These are phyloP conservation scores for Puccinellia tenuiflora DNA, from an alignment of 176 grass and related monocot genomes.

Conservation along the genomic window DNA sequence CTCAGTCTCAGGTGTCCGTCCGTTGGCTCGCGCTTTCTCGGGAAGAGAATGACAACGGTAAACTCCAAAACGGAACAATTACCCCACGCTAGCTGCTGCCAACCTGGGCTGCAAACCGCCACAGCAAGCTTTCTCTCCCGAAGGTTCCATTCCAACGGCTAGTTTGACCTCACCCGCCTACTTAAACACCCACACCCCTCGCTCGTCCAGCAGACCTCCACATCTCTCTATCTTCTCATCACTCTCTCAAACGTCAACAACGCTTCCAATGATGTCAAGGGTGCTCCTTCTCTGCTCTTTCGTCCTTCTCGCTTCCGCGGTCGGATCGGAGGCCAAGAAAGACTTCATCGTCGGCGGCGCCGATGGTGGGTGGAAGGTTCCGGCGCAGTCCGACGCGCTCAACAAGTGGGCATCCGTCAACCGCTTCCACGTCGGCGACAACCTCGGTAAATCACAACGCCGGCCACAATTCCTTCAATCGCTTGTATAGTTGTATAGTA, in stretches of 20 bases:
- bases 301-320: neutral
- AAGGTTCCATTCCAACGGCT: conserved; percentile 42
- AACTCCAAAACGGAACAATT: neutral
- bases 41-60: conserved; percentile 3
- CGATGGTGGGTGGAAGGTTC: conserved; percentile 8
- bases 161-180: neutral
- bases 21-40: neutral
- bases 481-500: neutral
- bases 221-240: neutral
- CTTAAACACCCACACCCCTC: neutral
- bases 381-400: conserved; percentile 20
- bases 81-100: neutral
- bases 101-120: neutral
- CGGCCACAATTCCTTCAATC: no score
- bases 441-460: neutral
- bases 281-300: conserved; percentile 17
- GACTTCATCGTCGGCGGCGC: conserved; percentile 25
- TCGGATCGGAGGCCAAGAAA: neutral
- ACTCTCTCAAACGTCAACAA: neutral
- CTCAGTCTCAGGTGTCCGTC: neutral
- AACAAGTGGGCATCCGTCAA: conserved; percentile 5
- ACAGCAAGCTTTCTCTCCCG: neutral
- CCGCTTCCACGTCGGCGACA: conserved; percentile 39
- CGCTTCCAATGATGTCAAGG: conserved; percentile 17
- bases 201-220: neutral